Evolutionary conservation across 129 eudicot species (phyloP).

Genomic region (Tagetes patula): DNA sequence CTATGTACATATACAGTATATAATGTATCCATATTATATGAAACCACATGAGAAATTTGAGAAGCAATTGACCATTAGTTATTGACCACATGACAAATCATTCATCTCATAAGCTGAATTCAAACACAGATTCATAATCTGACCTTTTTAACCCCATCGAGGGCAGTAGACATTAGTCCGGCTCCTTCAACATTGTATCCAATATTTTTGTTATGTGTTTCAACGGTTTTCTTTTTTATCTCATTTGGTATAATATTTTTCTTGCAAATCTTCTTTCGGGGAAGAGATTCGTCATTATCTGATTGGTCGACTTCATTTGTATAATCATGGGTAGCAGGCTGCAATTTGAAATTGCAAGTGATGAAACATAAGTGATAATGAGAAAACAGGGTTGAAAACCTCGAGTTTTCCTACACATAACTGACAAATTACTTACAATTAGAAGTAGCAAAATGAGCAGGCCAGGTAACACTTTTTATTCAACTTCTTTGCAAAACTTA

Average conservation of each 20-base stretch:
- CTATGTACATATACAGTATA: background rate
- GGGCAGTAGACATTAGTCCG: slow-evolving; percentile 25
- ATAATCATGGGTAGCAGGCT: slow-evolving; percentile 35
- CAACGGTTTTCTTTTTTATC: slow-evolving; percentile 31
- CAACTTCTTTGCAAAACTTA: too few species aligned
- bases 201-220: slow-evolving; percentile 23
- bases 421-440: slow-evolving; percentile 27
- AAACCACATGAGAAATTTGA: background rate
- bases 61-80: background rate
- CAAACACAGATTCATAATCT: background rate
- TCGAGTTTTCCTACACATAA: background rate
- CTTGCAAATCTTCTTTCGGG: slow-evolving; percentile 17
- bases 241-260: slow-evolving; percentile 29
- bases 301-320: slow-evolving; percentile 28
- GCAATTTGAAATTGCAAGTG: slow-evolving; percentile 28
- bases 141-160: slow-evolving; percentile 60
- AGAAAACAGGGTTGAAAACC: background rate
- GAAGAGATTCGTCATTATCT: slow-evolving; percentile 17
- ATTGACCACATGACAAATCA: slow-evolving; percentile 2
- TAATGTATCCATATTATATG: background rate
- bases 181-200: slow-evolving; percentile 41
- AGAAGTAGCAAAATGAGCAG: too few species aligned
- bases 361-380: background rate
- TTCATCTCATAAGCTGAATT: slow-evolving; percentile 17
- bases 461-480: too few species aligned